Conservation (phyloP, 2,329 filamentous ascomycete genomes). For the Aspergillus eucalypticola region DNA sequence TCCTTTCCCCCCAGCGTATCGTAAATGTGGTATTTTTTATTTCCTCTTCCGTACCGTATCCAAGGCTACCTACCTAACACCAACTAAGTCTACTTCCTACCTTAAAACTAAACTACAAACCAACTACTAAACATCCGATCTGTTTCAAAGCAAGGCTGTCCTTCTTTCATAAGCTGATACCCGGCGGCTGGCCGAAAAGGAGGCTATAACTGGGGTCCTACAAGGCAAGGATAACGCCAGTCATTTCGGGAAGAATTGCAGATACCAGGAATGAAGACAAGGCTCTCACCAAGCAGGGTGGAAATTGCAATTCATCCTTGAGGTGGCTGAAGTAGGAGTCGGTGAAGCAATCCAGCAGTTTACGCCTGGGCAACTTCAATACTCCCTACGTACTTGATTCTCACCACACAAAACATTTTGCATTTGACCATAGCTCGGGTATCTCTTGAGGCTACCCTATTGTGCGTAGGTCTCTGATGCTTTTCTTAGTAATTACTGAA, state of each 20-base stretch:
- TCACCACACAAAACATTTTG: background rate
- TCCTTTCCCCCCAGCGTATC: background rate
- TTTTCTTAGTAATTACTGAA: background rate
- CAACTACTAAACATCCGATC: background rate
- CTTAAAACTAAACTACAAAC: background rate
- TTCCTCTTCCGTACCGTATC: background rate
- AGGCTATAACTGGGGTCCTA: background rate
- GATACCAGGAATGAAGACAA: background rate
- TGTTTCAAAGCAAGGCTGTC: background rate
- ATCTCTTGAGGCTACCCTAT: background rate
- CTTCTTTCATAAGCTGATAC: background rate
- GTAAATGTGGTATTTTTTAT: background rate
- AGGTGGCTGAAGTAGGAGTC: conserved; percentile 8
- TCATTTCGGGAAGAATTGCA: background rate
- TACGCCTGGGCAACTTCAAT: background rate
- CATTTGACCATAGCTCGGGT: background rate
- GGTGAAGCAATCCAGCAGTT: conserved; percentile 3
- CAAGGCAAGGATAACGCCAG: background rate
- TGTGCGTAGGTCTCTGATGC: background rate
- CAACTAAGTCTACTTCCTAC: too few species aligned
- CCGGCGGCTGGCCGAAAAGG: background rate
- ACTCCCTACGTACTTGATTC: background rate
- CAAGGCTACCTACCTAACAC: background rate
- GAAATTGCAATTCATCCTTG: background rate
- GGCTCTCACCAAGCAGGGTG: too few species aligned